These are phyloP conservation scores for Fusarium sp. DNA, from an alignment of 2,329 filamentous ascomycete species.

Conservation along the genomic window DNA sequence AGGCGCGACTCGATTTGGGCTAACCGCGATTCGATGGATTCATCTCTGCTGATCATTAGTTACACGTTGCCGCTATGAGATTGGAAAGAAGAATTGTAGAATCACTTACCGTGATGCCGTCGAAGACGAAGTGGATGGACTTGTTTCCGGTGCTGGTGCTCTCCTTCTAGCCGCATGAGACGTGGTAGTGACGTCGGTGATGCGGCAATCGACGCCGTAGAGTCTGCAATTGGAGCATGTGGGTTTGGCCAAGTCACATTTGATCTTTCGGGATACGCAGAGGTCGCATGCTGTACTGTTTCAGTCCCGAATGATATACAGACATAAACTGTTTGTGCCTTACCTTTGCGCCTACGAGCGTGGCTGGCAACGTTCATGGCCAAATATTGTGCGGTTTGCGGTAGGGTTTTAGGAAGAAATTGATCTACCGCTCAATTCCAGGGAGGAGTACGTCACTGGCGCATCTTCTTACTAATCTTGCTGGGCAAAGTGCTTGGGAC, in stretches of 20 bases:
- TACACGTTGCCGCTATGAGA: too few species aligned
- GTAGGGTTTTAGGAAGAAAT: too few species aligned
- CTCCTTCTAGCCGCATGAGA: neutral
- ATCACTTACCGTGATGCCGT: neutral
- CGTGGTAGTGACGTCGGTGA: neutral
- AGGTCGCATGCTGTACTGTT: neutral
- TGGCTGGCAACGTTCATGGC: neutral
- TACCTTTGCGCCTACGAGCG: neutral
- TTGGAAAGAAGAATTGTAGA: too few species aligned
- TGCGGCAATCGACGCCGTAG: neutral
- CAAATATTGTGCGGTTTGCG: too few species aligned
- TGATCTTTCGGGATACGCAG: slow-evolving; percentile 3
- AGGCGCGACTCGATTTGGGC: neutral
- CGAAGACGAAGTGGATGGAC: neutral
- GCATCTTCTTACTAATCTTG: too few species aligned
- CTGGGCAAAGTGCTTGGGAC: too few species aligned
- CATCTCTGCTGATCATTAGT: neutral
- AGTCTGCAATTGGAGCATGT: slow-evolving; percentile 1
- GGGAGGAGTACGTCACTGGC: too few species aligned
- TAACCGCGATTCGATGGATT: neutral
- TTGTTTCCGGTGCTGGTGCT: neutral
- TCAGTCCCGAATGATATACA: too few species aligned
- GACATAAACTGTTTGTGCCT: neutral
- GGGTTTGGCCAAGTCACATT: neutral
- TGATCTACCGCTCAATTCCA: too few species aligned